Conservation (phyloP, 495 filamentous ascomycete species). For the Penicillium waksmanii region DNA sequence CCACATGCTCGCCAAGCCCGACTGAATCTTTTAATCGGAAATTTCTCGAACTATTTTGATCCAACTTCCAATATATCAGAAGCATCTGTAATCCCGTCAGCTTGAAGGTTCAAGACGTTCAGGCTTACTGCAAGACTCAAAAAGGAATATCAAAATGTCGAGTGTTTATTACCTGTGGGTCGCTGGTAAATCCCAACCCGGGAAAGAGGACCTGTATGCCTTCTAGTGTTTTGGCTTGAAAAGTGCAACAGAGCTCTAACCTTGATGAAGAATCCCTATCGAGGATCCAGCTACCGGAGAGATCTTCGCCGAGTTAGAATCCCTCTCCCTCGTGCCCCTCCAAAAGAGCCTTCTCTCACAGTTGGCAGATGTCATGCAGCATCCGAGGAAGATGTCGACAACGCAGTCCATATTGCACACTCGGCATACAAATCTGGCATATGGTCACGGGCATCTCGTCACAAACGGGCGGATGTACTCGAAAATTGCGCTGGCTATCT, state of each 20-base stretch:
- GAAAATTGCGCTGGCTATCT: constrained; percentile 59
- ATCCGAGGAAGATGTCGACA: constrained; percentile 48
- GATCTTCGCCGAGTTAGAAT: constrained; percentile 24
- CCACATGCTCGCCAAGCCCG: too few relatives aligned
- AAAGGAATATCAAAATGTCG: neutral
- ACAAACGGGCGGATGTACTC: constrained; percentile 57
- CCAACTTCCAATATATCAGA: too few relatives aligned
- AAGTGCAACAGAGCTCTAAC: neutral
- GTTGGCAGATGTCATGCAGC: constrained; percentile 45
- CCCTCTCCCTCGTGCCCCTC: too few relatives aligned
- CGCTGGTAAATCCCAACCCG: neutral
- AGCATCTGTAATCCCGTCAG: too few relatives aligned
- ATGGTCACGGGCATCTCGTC: constrained; percentile 61
- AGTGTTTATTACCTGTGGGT: neutral
- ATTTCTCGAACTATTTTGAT: too few relatives aligned
- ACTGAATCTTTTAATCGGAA: too few relatives aligned
- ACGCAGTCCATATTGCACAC: constrained; percentile 50
- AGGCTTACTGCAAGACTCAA: too few relatives aligned
- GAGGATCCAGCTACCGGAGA: constrained; percentile 29
- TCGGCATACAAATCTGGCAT: constrained; percentile 54
- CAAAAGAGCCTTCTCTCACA: constrained; percentile 1
- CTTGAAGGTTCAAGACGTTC: too few relatives aligned
- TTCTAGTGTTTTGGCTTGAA: neutral
- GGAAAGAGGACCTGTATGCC: neutral
- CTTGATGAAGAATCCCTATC: constrained; percentile 20